Base-by-base conservation (phyloP, 768 basidiomycete genomes). In the Serendipita sp. region DNA sequence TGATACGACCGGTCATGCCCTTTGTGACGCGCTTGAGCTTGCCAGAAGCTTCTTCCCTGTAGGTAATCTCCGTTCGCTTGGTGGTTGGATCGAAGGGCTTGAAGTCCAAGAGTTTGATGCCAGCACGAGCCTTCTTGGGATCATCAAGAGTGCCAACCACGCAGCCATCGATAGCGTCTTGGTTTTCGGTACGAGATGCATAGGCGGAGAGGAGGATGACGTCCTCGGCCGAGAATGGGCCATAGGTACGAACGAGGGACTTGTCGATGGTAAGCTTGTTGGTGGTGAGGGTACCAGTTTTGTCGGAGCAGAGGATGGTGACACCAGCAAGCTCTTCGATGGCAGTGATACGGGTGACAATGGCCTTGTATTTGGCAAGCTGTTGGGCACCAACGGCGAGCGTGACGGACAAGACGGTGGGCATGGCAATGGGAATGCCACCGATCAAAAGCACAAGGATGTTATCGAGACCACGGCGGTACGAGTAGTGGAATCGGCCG, bases 401-500 rank as follows among this genome's bases (percentile, higher is more conserved):
- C 23, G 95, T 97, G 77, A 97, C 95, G 64, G 93, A 96, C 66
- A 98, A 77, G 68, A 97, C 94, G 66, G 95, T 98, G 69, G 95
- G 95, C 95, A 98, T 98, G 73, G 95, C 95, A 76, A 97, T 98
- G 71, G 95, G 95, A 72, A 98, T 98, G 80, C 95, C 95, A 80
- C 95, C 95, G 76, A 98, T 98, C 83, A 98, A 82, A 74, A 98
- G 89, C 68, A 97, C 95, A 37, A 98, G 84, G 76, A 97, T 93
- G 80, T 93, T 88, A 82, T 98, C 85, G 69, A 97, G 86, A 78
- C 94, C 95, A 66, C 86, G 86, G 70, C 95, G 90, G 79, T 98
- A 98, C 62, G 71, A 75, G 80, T 89, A 97, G 65, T 77, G 80
- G 88, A 92, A 97, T 45, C 85, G 88, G 60, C 93, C 86, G 75